A percentile compares a stretch with the other conserved stretches of the same genome.
Conservation (phyloP, 1,284 basidiomycete genomes). For the Chalciporus sp. region DNA sequence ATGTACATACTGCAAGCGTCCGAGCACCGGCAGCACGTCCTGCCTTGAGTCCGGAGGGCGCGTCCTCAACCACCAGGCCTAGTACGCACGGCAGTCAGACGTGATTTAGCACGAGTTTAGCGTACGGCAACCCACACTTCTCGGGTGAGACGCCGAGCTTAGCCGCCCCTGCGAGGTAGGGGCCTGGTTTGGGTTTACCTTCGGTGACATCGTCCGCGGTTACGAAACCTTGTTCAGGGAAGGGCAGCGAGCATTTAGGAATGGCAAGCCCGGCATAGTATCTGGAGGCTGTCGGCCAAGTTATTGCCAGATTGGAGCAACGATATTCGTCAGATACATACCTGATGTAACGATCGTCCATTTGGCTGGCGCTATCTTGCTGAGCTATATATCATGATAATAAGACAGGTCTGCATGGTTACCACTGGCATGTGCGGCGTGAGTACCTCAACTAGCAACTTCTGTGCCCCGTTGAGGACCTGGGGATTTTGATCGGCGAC, state of each 20-base stretch:
- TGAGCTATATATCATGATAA: constrained; percentile 30
- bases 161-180: constrained; percentile 69
- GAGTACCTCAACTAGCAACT: constrained; percentile 50
- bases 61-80: constrained; percentile 86
- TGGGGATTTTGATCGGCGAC: constrained; percentile 52
- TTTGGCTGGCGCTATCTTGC: constrained; percentile 35
- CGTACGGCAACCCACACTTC: constrained; percentile 45
- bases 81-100: constrained; percentile 1
- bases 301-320: background rate
- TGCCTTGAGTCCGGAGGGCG: constrained; percentile 74
- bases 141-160: constrained; percentile 50
- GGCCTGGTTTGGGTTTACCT: constrained; percentile 84
- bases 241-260: constrained; percentile 55
- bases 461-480: constrained; percentile 54
- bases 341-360: constrained; percentile 85
- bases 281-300: constrained; percentile 53
- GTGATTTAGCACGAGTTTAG: background rate
- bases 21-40: constrained; percentile 75
- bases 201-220: constrained; percentile 73
- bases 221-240: constrained; percentile 59
- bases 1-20: constrained; percentile 83
- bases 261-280: constrained; percentile 69
- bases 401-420: constrained; percentile 7
- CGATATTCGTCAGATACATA: constrained; percentile 28
- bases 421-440: background rate